Evolutionary conservation across 1,139 yeast genomes (phyloP), one percentile per base, ranked within the genome.

Genomic region (Geotrichum fermentans): DNA sequence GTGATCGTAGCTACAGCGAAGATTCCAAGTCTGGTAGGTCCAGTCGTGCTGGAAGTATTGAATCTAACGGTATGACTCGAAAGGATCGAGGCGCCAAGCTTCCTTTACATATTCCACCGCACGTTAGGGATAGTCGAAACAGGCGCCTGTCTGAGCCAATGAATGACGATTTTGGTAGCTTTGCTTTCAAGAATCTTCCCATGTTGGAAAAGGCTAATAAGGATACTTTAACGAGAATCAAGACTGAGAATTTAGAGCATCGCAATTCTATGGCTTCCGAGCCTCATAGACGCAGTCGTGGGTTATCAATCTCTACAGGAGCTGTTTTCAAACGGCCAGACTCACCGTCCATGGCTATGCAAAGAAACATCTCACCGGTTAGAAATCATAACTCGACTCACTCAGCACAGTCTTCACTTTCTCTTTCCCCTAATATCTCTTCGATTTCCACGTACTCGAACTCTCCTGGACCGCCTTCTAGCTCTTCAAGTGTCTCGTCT

Each of bases 141-240:
- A 57, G 73, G 29, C 56, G 86, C 56, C 67, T 86, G 53, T 84
- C 83, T 47, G 97, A 88, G 55, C 68, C 76, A 1, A 53, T 54
- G 7, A 56, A 56, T 14, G 78, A 80, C 29, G 97, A 90, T 59
- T 94, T 92, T 75, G 99, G 99, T 0, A 83, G 94, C 2, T 94
- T 94, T 65, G 83, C 87, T 54, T 94, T 87, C 67, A 75, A 96
- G 58, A 94, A 94, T 63, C 70, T 94, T 55, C 82, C 92, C 11
- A 94, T 94, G 3, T 73, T 94, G 54, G 98, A 92, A 59, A 86
- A 85, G 61, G 97, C 96, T 16, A 94, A 94, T 61, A 88, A 87
- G 62, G 97, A 90, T 66, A 90, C 87, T 14, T 87, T 94, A 52
- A 86, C 86, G 61, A 72, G 96, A 55, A 75, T 94, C 60, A 86